Evolutionary conservation across 73 alveolate genomes (phyloP).

Genomic region (Urostyla sp.): DNA sequence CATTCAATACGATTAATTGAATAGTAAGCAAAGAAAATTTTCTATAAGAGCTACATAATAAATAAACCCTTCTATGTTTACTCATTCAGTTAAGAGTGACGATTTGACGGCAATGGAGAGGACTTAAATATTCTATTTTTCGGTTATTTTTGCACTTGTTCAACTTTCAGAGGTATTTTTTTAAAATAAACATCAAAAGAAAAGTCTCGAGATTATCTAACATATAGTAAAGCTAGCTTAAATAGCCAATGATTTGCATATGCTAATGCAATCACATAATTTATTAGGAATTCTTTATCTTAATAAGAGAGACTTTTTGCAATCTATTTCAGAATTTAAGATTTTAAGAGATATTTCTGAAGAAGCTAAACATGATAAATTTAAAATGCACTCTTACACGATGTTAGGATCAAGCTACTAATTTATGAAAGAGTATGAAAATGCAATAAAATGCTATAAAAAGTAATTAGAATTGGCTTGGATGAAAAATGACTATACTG

Average conservation of each 20-base stretch:
- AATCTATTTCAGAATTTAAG: slow-evolving; percentile 36
- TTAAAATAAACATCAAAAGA: slow-evolving; percentile 11
- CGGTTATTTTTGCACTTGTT: slow-evolving; percentile 6
- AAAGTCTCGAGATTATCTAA: neutral
- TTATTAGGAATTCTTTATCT: slow-evolving; percentile 1
- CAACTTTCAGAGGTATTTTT: neutral
- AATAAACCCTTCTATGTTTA: neutral
- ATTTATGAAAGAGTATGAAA: slow-evolving; percentile 55
- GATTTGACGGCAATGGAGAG: neutral
- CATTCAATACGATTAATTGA: neutral
- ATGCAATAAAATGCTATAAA: slow-evolving; percentile 55
- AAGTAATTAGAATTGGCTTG: slow-evolving; percentile 64
- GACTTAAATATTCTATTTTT: slow-evolving; percentile 11
- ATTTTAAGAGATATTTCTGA: slow-evolving; percentile 46
- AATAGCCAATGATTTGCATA: slow-evolving; percentile 41
- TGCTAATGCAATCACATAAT: slow-evolving; percentile 9
- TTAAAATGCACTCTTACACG: neutral
- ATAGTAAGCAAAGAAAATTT: neutral
- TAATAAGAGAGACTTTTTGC: slow-evolving; percentile 35
- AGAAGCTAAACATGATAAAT: slow-evolving; percentile 21
- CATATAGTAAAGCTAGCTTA: neutral
- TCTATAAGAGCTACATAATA: neutral
- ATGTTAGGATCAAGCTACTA: slow-evolving; percentile 27
- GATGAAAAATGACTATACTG: slow-evolving; percentile 33
- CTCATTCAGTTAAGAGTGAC: slow-evolving; percentile 8